Percentiles rank a stretch among this genome's conserved stretches.
phyloP scores from a whole-genome alignment of 2,329 filamentous ascomycete species.

The Exutisphaerella laricina region DNA sequence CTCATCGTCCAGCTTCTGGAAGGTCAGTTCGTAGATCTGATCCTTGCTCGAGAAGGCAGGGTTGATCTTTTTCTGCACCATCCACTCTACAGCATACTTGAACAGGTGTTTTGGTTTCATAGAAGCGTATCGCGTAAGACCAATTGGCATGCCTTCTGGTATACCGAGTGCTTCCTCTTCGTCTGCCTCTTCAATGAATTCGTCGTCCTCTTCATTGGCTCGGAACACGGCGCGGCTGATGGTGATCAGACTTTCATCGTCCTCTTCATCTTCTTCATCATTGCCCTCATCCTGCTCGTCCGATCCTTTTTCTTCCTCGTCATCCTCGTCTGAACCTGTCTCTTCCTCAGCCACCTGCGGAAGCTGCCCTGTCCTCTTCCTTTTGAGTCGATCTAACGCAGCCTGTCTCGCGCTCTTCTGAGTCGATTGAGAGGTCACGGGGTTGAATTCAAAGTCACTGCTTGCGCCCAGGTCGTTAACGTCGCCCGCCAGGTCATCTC shows the following conservation, averaged over 20 bases:
- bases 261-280: slow-evolving; percentile 44
- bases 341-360: slow-evolving; percentile 16
- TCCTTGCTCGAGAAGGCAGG: slow-evolving; percentile 61
- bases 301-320: slow-evolving; percentile 26
- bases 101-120: slow-evolving; percentile 68
- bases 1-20: slow-evolving; percentile 66
- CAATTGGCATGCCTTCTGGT: slow-evolving; percentile 58
- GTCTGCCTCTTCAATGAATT: slow-evolving; percentile 51
- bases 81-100: slow-evolving; percentile 69
- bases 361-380: slow-evolving; percentile 31
- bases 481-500: slow-evolving; percentile 43
- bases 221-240: slow-evolving; percentile 43
- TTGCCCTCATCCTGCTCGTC: slow-evolving; percentile 26
- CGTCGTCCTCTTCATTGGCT: slow-evolving; percentile 56
- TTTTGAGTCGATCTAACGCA: slow-evolving; percentile 42
- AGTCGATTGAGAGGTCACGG: slow-evolving; percentile 26
- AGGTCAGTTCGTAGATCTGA: slow-evolving; percentile 61
- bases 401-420: slow-evolving; percentile 36
- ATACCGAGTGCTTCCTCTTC: slow-evolving; percentile 53
- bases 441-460: slow-evolving; percentile 27
- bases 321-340: slow-evolving; percentile 22
- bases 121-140: slow-evolving; percentile 62
- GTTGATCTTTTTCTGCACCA: slow-evolving; percentile 72
- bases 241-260: slow-evolving; percentile 48
- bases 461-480: slow-evolving; percentile 39